Evolutionary conservation across 257 asterid genomes (phyloP), one percentile per base, ranked within the genome.

Genomic region (Nicotiana sylvestris): DNA sequence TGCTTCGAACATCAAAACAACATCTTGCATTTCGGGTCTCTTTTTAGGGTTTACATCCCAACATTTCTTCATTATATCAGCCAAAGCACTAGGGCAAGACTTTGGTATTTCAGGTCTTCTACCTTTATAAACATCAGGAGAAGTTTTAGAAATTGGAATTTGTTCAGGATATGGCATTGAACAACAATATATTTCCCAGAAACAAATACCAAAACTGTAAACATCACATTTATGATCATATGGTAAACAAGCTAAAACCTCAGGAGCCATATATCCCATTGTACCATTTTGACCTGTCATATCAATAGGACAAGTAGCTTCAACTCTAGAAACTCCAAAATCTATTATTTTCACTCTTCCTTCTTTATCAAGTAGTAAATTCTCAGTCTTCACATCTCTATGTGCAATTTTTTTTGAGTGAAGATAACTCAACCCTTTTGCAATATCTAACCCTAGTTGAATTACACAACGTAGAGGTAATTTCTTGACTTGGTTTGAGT

Each of bases 191-290:
- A 87, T 81, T 32, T 87, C 90, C 85, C 85, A 87, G 4, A 87
- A 43, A 46, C 87, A 87, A 5, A 87, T 87, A 0, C 87, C 88
- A 27, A 83, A 87, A 56, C 87, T 83, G 49, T 76, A 87, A 1
- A 87, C 83, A 2, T 87, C 88, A 49, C 88, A 87, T 51, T 85
- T 85, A 27, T 83, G 90, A 30, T 85, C 39, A 43, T 85, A 83
- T 12, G 55, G 60, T 1, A 25, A 9, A 8, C 66, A 64, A 0
- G 0, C 4, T 2, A 56, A 35, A 25, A 67, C 89, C 84, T 84
- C 87, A 2, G 87, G 86, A 67, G 89, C 87, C 87, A 86, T 86
- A 65, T 84, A 86, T 5, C 80, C 82, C 0, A 17, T 3, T 12
- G 87, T 86, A n/a, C 86, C 88, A 0, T 49, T 56, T 10, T 43